These are phyloP conservation scores for Isabelozyma pseudorhagii DNA, from an alignment of 805 yeast species.

Conservation along the genomic window DNA sequence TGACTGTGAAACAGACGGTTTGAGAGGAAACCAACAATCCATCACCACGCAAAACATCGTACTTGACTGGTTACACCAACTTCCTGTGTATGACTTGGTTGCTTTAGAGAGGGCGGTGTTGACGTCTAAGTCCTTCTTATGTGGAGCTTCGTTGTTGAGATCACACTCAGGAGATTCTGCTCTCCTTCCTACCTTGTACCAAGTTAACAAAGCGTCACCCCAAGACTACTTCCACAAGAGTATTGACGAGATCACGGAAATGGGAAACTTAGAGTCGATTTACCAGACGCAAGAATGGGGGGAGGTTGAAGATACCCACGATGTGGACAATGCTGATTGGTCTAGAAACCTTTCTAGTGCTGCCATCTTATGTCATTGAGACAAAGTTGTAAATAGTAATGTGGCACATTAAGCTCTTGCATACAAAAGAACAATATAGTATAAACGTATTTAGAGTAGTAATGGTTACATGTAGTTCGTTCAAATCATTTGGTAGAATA, in stretches of 20 bases:
- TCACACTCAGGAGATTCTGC: conserved; percentile 29
- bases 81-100: conserved; percentile 75
- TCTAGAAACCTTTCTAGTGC: conserved; percentile 80
- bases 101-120: conserved; percentile 89
- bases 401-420: too few species aligned
- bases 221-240: conserved; percentile 37
- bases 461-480: too few species aligned
- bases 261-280: conserved; percentile 77
- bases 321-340: conserved; percentile 90
- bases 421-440: too few species aligned
- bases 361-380: conserved; percentile 41
- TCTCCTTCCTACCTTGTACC: conserved; percentile 22
- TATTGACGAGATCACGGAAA: conserved; percentile 69
- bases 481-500: too few species aligned
- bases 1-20: conserved; percentile 80
- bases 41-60: conserved; percentile 60
- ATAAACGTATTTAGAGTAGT: too few species aligned
- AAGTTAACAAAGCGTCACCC: conserved; percentile 28
- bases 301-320: conserved; percentile 97
- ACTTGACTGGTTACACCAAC: conserved; percentile 54
- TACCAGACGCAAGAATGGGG: conserved; percentile 94
- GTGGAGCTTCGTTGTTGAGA: conserved; percentile 69
- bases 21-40: conserved; percentile 76
- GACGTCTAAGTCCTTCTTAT: conserved; percentile 79
- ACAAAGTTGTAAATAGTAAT: background rate